These are phyloP conservation scores for Aristolochia californica DNA, from an alignment of 164 flowering plant species.

Conservation along the genomic window DNA sequence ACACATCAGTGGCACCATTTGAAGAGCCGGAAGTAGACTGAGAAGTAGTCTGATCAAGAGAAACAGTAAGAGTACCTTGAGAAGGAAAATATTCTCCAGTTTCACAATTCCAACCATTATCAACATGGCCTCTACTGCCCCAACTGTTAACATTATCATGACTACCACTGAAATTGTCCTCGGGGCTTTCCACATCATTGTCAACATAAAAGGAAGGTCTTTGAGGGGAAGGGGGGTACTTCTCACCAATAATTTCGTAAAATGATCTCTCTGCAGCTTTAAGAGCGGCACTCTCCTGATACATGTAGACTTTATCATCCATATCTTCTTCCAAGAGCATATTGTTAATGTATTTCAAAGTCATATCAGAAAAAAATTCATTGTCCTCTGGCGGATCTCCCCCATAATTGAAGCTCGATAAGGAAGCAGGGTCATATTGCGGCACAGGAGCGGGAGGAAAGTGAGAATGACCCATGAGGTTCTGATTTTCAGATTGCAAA, in stretches of 20 bases:
- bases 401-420: slow-evolving; percentile 18
- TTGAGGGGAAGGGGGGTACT: slow-evolving; percentile 64
- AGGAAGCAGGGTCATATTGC: neutral
- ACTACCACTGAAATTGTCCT: slow-evolving; percentile 2
- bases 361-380: slow-evolving; percentile 58
- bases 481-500: slow-evolving; percentile 11
- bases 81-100: slow-evolving; percentile 11
- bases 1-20: slow-evolving; percentile 13
- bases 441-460: slow-evolving; percentile 11
- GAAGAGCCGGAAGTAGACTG: slow-evolving; percentile 33
- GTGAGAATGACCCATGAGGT: slow-evolving; percentile 11
- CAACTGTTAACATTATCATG: slow-evolving; percentile 6
- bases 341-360: slow-evolving; percentile 57
- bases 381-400: slow-evolving; percentile 51
- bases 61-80: slow-evolving; percentile 3
- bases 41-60: slow-evolving; percentile 12
- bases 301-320: slow-evolving; percentile 66
- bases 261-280: slow-evolving; percentile 74
- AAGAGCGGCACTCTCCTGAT: slow-evolving; percentile 72
- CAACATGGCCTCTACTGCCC: slow-evolving; percentile 7
- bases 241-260: slow-evolving; percentile 64
- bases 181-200: slow-evolving; percentile 14
- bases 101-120: slow-evolving; percentile 15
- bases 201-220: slow-evolving; percentile 18
- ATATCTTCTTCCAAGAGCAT: slow-evolving; percentile 93